These are phyloP conservation scores for Suhomyces panamericanus DNA, from an alignment of 1,139 yeast genomes.

Conservation along the genomic window DNA sequence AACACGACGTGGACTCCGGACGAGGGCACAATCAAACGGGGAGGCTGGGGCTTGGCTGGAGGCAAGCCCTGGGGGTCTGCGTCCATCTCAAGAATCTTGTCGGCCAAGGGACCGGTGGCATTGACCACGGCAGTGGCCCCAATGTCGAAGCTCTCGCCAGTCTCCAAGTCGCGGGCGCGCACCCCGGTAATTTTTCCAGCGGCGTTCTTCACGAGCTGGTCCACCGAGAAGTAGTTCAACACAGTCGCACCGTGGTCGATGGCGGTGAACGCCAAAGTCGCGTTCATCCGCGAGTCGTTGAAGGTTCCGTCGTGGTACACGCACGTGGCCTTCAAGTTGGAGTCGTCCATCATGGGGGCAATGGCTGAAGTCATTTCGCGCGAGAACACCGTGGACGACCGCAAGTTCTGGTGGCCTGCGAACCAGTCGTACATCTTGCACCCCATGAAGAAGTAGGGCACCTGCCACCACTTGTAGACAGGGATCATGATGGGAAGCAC, in stretches of 20 bases:
- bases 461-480: constrained; percentile 93
- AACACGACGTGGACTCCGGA: constrained; percentile 91
- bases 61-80: constrained; percentile 66
- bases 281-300: constrained; percentile 89
- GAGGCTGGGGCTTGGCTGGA: constrained; percentile 46
- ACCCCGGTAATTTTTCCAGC: constrained; percentile 70
- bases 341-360: constrained; percentile 85
- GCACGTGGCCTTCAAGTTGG: constrained; percentile 82
- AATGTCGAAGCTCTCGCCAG: constrained; percentile 59
- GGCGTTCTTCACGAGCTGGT: constrained; percentile 66
- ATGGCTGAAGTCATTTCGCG: constrained; percentile 67
- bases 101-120: constrained; percentile 95
- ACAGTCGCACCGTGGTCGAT: constrained; percentile 86
- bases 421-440: constrained; percentile 90
- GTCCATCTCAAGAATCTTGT: constrained; percentile 83
- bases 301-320: constrained; percentile 96
- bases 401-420: constrained; percentile 86
- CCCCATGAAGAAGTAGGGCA: constrained; percentile 91
- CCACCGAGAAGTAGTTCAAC: constrained; percentile 82
- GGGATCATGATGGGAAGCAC: constrained; percentile 94
- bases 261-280: constrained; percentile 84
- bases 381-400: constrained; percentile 73
- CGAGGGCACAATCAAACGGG: constrained; percentile 90
- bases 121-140: constrained; percentile 77
- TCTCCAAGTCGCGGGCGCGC: constrained; percentile 70